phyloP scores from a whole-genome alignment of 371 early-diverging fungal genomes.

The Thermomucor indicae-seudaticae region DNA sequence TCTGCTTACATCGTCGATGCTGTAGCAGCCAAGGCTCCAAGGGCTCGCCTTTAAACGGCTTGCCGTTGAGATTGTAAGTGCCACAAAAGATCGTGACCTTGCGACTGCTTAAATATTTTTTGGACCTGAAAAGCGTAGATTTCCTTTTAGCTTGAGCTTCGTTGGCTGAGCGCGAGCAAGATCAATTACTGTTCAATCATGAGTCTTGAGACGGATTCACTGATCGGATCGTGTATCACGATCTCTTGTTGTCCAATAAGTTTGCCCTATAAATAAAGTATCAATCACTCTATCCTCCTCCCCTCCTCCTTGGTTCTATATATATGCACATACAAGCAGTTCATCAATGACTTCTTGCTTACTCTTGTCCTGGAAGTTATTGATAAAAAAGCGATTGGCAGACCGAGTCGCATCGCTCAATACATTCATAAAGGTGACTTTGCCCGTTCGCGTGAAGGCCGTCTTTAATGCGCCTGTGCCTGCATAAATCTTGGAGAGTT shows the following conservation, averaged over 20 bases:
- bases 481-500: conserved; percentile 91
- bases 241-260: conserved; percentile 50
- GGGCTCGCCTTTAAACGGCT: conserved; percentile 57
- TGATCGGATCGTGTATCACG: conserved; percentile 57
- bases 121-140: conserved; percentile 15
- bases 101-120: conserved; percentile 52
- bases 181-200: conserved; percentile 40
- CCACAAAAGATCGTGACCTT: conserved; percentile 69
- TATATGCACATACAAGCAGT: conserved; percentile 57
- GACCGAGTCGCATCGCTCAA: conserved; percentile 92
- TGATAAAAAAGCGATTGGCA: conserved; percentile 87
- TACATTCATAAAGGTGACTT: conserved; percentile 78
- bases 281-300: no score
- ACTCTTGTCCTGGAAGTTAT: conserved; percentile 88
- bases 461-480: conserved; percentile 98
- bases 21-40: conserved; percentile 65
- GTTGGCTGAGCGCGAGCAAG: neutral
- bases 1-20: conserved; percentile 37
- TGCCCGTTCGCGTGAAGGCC: conserved; percentile 87
- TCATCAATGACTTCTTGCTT: conserved; percentile 91
- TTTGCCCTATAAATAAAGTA: conserved; percentile 57
- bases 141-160: conserved; percentile 1
- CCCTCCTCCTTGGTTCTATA: no score
- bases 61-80: conserved; percentile 93
- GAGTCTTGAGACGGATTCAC: conserved; percentile 51